Evolutionary conservation across 1,284 basidiomycete species (phyloP).

Genomic region (Melanopsichium pennsylvanicum): DNA sequence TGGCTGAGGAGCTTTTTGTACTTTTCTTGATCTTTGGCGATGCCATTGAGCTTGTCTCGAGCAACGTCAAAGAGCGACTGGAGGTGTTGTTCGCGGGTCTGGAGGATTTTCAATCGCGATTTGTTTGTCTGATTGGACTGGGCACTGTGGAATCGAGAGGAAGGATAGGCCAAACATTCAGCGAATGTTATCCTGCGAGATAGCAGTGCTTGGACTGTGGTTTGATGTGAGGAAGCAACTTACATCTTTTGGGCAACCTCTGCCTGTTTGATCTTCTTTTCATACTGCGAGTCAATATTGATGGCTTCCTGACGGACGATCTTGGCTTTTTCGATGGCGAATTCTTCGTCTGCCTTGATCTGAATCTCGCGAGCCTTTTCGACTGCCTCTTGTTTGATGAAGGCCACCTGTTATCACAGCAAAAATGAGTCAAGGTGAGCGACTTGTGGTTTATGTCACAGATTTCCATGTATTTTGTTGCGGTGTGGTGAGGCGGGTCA

Average conservation of each 20-base stretch:
- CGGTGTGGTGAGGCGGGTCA: not conserved
- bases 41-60: constrained; percentile 73
- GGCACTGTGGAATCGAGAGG: constrained; percentile 74
- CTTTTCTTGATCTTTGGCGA: constrained; percentile 76
- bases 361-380: constrained; percentile 66
- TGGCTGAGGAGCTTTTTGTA: constrained; percentile 55
- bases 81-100: constrained; percentile 89
- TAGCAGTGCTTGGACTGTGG: too few species aligned
- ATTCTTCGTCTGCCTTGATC: constrained; percentile 66
- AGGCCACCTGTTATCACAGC: constrained; percentile 48
- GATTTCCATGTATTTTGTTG: not conserved
- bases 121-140: constrained; percentile 93
- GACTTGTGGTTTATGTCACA: not conserved
- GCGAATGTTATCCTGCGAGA: too few species aligned
- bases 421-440: not conserved
- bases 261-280: constrained; percentile 65
- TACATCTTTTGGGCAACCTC: constrained; percentile 63
- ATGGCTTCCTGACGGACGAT: constrained; percentile 64
- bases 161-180: not conserved
- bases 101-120: constrained; percentile 90
- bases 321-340: constrained; percentile 65
- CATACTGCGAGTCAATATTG: constrained; percentile 60
- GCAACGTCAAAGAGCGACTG: constrained; percentile 85
- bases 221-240: constrained; percentile 13
- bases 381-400: constrained; percentile 66